phyloP scores from a whole-genome alignment of 495 filamentous ascomycete genomes.

The Penicillium goetzii region DNA sequence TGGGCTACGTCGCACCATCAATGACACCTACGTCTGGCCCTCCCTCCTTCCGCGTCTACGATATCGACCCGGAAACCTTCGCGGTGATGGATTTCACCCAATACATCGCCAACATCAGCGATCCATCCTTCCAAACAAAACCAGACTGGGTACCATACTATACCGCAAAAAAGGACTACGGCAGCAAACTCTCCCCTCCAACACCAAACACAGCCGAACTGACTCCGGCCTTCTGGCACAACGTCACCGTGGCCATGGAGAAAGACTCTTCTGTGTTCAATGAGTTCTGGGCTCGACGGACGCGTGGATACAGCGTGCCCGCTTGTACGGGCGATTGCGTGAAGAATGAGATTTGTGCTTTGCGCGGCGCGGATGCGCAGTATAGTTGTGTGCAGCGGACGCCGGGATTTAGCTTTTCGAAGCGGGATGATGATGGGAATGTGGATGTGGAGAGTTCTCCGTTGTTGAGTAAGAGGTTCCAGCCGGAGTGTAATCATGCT shows the following conservation, averaged over 20 bases:
- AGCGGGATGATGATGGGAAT: conserved; percentile 15
- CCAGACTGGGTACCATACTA: conserved; percentile 58
- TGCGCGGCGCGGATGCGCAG: conserved; percentile 46
- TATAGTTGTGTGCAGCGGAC: conserved; percentile 33
- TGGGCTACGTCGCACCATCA: conserved; percentile 55
- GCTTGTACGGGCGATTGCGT: conserved; percentile 42
- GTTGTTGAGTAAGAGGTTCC: conserved; percentile 6
- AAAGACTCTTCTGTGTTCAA: conserved; percentile 40
- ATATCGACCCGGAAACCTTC: conserved; percentile 58
- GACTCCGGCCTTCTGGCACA: conserved; percentile 61
- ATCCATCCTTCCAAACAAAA: conserved; percentile 40
- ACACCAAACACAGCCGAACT: conserved; percentile 46
- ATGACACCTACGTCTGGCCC: conserved; percentile 57
- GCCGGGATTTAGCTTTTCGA: conserved; percentile 31
- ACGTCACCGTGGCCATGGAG: conserved; percentile 53
- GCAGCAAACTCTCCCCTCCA: conserved; percentile 45
- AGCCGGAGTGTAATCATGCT: conserved; percentile 32
- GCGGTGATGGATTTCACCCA: conserved; percentile 55
- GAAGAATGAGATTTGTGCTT: conserved; percentile 42
- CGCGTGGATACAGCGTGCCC: conserved; percentile 39
- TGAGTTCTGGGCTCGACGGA: conserved; percentile 42
- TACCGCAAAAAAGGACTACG: conserved; percentile 57
- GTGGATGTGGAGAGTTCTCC: not conserved
- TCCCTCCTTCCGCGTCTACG: conserved; percentile 61
- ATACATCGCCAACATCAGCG: conserved; percentile 56